phyloP scores from a whole-genome alignment of 768 basidiomycete genomes.

The Kwoniella europaea region DNA sequence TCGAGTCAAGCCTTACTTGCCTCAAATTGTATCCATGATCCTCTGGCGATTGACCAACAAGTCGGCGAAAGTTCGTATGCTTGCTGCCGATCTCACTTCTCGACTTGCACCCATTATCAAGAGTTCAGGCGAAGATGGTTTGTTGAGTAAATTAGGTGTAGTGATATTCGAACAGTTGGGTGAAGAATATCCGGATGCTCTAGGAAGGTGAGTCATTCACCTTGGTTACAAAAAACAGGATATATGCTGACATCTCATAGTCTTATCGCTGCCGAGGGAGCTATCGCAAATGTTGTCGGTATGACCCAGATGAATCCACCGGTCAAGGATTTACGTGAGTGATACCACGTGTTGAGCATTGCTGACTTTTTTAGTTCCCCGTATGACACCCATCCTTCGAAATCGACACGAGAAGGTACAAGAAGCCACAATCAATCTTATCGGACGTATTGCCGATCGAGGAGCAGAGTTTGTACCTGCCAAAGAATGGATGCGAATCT shows the following conservation, averaged over 20 bases:
- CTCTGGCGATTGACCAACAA: constrained; percentile 99
- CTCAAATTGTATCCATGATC: constrained; percentile 97
- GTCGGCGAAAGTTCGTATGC: constrained; percentile 97
- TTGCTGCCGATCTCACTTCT: constrained; percentile 98
- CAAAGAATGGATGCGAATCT: constrained; percentile 99
- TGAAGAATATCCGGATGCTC: constrained; percentile 98
- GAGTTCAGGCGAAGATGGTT: constrained; percentile 94
- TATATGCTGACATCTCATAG: constrained; percentile 61
- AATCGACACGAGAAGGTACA: constrained; percentile 99
- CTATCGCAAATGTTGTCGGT: constrained; percentile 98
- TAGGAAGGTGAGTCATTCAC: constrained; percentile 66
- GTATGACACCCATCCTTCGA: constrained; percentile 99
- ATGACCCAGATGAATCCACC: constrained; percentile 99
- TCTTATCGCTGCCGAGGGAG: constrained; percentile 97
- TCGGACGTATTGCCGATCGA: constrained; percentile 97
- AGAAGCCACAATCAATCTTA: constrained; percentile 98
- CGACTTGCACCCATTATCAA: constrained; percentile 96
- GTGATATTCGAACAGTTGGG: constrained; percentile 98
- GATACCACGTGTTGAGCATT: constrained; percentile 8
- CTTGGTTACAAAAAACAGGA: neutral
- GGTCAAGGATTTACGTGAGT: constrained; percentile 96
- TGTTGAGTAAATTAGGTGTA: constrained; percentile 92
- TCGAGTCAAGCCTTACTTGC: constrained; percentile 96
- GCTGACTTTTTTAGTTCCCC: constrained; percentile 73
- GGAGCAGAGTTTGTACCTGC: constrained; percentile 98